Evolutionary conservation across 2,329 filamentous ascomycete species (phyloP).

Genomic region (Sarocladium oryzae): DNA sequence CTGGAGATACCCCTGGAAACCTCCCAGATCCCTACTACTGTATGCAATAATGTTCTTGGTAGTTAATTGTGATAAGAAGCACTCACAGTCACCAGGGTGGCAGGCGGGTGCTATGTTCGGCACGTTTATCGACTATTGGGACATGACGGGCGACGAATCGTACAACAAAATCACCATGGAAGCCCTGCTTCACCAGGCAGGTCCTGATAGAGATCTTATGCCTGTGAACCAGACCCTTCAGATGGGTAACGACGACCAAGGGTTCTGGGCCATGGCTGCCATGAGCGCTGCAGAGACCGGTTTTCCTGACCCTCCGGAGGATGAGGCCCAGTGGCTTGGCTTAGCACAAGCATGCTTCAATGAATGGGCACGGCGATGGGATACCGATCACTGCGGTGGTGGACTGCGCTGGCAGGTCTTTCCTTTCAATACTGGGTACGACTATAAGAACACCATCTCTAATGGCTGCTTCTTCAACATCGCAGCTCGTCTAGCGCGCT

Average conservation of each 20-base stretch:
- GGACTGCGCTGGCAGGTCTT: conserved; percentile 85
- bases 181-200: conserved; percentile 54
- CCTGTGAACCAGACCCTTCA: conserved; percentile 57
- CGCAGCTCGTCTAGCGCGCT: conserved; percentile 65
- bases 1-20: conserved; percentile 51
- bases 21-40: conserved; percentile 60
- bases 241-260: conserved; percentile 68
- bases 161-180: conserved; percentile 56
- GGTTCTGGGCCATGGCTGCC: conserved; percentile 77
- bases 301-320: conserved; percentile 60
- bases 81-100: conserved; percentile 58
- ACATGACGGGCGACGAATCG: conserved; percentile 57
- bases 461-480: conserved; percentile 67
- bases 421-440: conserved; percentile 64
- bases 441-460: conserved; percentile 63
- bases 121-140: conserved; percentile 66
- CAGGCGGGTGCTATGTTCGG: conserved; percentile 68
- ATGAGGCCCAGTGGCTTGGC: conserved; percentile 64
- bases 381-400: conserved; percentile 56
- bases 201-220: conserved; percentile 55
- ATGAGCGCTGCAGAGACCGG: conserved; percentile 73
- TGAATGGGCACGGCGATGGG: conserved; percentile 66
- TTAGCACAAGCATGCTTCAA: conserved; percentile 76
- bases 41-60: conserved; percentile 18
- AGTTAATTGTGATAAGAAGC: background rate